phyloP scores from a whole-genome alignment of 371 early-diverging fungal species.

The Blakeslea trispora region DNA sequence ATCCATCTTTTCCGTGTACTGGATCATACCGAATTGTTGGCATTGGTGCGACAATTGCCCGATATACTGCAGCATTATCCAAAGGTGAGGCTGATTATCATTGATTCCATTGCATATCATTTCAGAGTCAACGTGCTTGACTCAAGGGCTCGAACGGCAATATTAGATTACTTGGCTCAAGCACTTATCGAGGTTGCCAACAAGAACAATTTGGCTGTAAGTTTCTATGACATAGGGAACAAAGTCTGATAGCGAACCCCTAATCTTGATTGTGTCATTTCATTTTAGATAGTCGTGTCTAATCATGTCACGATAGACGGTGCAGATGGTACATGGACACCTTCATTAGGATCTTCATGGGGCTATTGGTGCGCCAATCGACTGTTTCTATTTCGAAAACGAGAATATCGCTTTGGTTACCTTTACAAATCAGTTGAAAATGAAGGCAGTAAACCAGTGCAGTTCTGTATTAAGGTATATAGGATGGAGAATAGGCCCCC shows the following conservation, averaged over 20 bases:
- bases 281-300: conserved; percentile 17
- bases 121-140: conserved; percentile 56
- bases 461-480: conserved; percentile 23
- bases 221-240: conserved; percentile 5
- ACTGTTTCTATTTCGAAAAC: conserved; percentile 19
- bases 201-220: conserved; percentile 40
- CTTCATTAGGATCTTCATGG: conserved; percentile 22
- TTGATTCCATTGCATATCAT: conserved; percentile 71
- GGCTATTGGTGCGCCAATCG: conserved; percentile 24
- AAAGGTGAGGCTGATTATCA: conserved; percentile 56
- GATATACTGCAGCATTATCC: conserved; percentile 41
- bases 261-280: neutral
- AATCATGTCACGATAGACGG: conserved; percentile 23
- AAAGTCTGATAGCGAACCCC: too few species aligned
- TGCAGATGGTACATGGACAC: conserved; percentile 14
- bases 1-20: conserved; percentile 57
- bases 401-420: conserved; percentile 14
- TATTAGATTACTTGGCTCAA: conserved; percentile 52
- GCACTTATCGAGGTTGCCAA: conserved; percentile 49
- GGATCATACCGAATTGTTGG: conserved; percentile 54
- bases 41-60: conserved; percentile 56
- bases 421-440: conserved; percentile 20
- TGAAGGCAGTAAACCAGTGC: conserved; percentile 3
- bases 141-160: conserved; percentile 40
- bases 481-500: too few species aligned